Base-by-base conservation (phyloP, 192 early-diverging fungal species). In the Linnemannia elongata region DNA sequence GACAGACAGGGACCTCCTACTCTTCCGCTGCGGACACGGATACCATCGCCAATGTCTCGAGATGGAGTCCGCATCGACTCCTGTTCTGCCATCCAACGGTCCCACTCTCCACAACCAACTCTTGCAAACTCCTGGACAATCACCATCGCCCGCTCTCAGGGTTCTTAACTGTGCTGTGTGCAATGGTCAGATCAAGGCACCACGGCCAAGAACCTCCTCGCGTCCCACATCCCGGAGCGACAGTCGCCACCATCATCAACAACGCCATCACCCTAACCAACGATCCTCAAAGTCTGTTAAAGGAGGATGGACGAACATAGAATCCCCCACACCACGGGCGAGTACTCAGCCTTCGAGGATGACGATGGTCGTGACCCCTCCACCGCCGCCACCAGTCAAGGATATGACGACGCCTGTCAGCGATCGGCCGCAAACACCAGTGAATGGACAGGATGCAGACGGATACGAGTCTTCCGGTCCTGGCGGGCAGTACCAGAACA, bases 11-110 rank as follows among this genome's bases (percentile, higher is more conserved):
- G 90, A 90, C 35, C 60, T 91, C 24, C 27, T 91, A 35, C 69
- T 93, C 20, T 93, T 91, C 79, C 89, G 90, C 27, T 91, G 91
- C 78, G 92, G 91, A 18, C 92, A 91, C 78, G 91, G 90, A 55
- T 93, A 89, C 54, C 92, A 93, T 83, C 89, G 83, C 35, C 84
- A 90, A 24, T 93, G 92, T 45, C 70, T 93, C 12, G 86, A 86
- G 63, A 86, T 86, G 83, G 83, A 86, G 15, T 73, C 83, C 4
- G 68, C 63, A 2, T 52, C 72, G 12, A 18, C 45, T 18, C 49
- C 60, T 68, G 22, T 44, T 24, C 49, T 33, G 20, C 78, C 36
- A 5, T 68, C 36, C 30, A 57, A n/a, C 69, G 42, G 55, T 55
- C 54, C 33, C 52, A 60, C 30, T 13, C 72, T 22, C 6, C 49